Evolutionary conservation across 2,329 filamentous ascomycete genomes (phyloP), one percentile per base, ranked within the genome.

Genomic region (Arthroderma sp.): DNA sequence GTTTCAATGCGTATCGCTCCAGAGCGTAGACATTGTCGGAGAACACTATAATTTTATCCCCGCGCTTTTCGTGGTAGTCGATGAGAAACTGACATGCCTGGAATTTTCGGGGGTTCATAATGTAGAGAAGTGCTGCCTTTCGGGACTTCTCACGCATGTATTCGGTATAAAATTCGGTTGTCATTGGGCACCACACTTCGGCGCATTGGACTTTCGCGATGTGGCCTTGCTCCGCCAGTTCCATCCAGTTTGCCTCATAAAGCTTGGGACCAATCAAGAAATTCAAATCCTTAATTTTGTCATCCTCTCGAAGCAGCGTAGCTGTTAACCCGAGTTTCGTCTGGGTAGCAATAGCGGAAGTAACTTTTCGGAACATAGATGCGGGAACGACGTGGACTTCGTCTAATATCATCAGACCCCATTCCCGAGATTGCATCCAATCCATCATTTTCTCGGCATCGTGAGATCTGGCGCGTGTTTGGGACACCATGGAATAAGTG

Each of bases 131-230:
- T 6, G 74, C 73, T 31, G 76, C 72, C 60, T 83, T 83, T 49
- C 79, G 72, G 10, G 77, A 78, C 8, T 78, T 80, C 49, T 78
- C 77, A 44, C 77, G 72, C 48, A 96, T 75, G 65, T 96, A 98
- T 61, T 96, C 86, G 11, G 86, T 82, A 62, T 95, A 96, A 61
- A 98, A 98, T 55, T 98, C 91, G 0, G 88, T 91, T 0, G 91
- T 94, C 91, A 98, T 98, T 2, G 89, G 87, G 59, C 91, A 98
- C 91, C 91, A 98, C 5, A 98, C 91, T 64, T 98, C 91, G 9
- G 91, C 91, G 62, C 91, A 98, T 63, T 98, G 91, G 1, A 98
- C 91, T 53, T 86, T 83, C 32, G 91, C 91, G 61, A 98, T 98
- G 59, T 95, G 88, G 0, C 91, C 91, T 64, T 95, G 87, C 57